A percentile compares a stretch with the other conserved stretches of the same genome.
These are phyloP conservation scores for Pseudocercospora eumusae DNA, from an alignment of 2,329 filamentous ascomycete genomes.

Conservation along the genomic window DNA sequence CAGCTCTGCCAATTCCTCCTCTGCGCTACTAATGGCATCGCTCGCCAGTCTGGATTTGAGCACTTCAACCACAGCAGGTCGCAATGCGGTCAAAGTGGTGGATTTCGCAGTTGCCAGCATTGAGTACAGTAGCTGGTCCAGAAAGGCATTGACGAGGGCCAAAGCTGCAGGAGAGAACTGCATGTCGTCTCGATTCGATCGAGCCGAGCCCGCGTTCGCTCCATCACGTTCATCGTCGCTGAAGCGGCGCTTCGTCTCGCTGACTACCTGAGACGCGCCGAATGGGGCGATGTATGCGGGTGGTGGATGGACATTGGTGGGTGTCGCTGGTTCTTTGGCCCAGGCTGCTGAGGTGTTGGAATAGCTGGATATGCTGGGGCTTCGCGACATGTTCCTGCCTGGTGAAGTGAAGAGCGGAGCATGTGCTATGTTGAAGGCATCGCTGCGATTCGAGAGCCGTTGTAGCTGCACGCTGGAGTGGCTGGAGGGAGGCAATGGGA, in stretches of 20 bases:
- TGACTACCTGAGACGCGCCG: slow-evolving; percentile 88
- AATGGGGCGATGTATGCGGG: slow-evolving; percentile 85
- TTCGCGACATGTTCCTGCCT: slow-evolving; percentile 23
- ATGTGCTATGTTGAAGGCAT: slow-evolving; percentile 21
- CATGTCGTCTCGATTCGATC: slow-evolving; percentile 64
- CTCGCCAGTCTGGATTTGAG: slow-evolving; percentile 86
- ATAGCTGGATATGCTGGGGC: slow-evolving; percentile 23
- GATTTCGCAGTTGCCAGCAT: slow-evolving; percentile 80
- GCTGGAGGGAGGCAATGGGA: slow-evolving; percentile 18
- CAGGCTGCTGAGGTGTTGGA: slow-evolving; percentile 22
- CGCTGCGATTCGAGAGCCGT: slow-evolving; percentile 13
- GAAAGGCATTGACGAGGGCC: slow-evolving; percentile 80
- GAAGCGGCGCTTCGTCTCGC: slow-evolving; percentile 73
- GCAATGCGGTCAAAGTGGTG: slow-evolving; percentile 71
- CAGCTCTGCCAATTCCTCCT: slow-evolving; percentile 86
- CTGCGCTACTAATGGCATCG: slow-evolving; percentile 77
- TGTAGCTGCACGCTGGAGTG: slow-evolving; percentile 11
- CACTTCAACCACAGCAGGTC: slow-evolving; percentile 81
- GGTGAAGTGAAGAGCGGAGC: slow-evolving; percentile 15
- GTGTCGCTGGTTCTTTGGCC: slow-evolving; percentile 23
- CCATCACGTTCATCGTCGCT: slow-evolving; percentile 58
- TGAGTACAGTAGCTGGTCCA: slow-evolving; percentile 90
- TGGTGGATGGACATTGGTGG: slow-evolving; percentile 62
- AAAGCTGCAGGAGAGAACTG: slow-evolving; percentile 73
- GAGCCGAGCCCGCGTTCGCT: slow-evolving; percentile 56